Percentiles rank a stretch among this genome's conserved stretches.
These are phyloP conservation scores for Globisporangium splendens DNA, from an alignment of 352 stramenopile species.

Conservation along the genomic window DNA sequence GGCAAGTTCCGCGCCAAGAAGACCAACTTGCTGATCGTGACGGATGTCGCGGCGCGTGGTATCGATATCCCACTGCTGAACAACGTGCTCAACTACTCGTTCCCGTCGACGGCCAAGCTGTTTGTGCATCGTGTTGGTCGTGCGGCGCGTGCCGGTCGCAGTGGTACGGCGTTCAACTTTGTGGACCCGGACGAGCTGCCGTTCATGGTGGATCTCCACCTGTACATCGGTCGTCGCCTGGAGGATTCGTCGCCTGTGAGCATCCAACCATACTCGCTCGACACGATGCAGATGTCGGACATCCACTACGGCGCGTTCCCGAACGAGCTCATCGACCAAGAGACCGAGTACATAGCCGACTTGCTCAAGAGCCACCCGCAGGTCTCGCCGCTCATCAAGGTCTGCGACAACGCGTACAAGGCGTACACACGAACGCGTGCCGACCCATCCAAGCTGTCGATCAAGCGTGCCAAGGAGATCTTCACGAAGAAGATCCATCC, in stretches of 20 bases:
- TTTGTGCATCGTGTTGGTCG: slow-evolving; percentile 96
- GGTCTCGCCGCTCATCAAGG: slow-evolving; percentile 77
- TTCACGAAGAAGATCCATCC: slow-evolving; percentile 90
- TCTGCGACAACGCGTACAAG: slow-evolving; percentile 97
- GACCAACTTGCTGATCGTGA: slow-evolving; percentile 91
- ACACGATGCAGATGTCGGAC: slow-evolving; percentile 93
- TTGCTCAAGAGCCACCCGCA: slow-evolving; percentile 80
- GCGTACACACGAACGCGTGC: slow-evolving; percentile 95
- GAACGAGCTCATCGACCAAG: slow-evolving; percentile 93
- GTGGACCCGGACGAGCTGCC: slow-evolving; percentile 97
- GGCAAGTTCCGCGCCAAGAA: slow-evolving; percentile 90
- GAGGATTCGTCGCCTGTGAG: slow-evolving; percentile 66
- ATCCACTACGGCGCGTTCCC: slow-evolving; percentile 98
- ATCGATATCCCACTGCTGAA: slow-evolving; percentile 96
- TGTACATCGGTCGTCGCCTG: slow-evolving; percentile 92
- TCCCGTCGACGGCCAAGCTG: slow-evolving; percentile 92
- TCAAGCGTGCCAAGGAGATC: slow-evolving; percentile 93
- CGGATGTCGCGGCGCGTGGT: slow-evolving; percentile 92
- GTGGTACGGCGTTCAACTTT: slow-evolving; percentile 94
- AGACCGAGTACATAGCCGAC: slow-evolving; percentile 94
- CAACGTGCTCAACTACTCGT: slow-evolving; percentile 96
- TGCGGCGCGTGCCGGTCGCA: slow-evolving; percentile 93
- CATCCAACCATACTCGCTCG: slow-evolving; percentile 83
- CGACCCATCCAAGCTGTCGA: slow-evolving; percentile 94
- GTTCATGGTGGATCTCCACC: slow-evolving; percentile 98